Evolutionary conservation across 345 rosid species (phyloP), one percentile per base, ranked within the genome.

Genomic region (Moricandia moricandioides): DNA sequence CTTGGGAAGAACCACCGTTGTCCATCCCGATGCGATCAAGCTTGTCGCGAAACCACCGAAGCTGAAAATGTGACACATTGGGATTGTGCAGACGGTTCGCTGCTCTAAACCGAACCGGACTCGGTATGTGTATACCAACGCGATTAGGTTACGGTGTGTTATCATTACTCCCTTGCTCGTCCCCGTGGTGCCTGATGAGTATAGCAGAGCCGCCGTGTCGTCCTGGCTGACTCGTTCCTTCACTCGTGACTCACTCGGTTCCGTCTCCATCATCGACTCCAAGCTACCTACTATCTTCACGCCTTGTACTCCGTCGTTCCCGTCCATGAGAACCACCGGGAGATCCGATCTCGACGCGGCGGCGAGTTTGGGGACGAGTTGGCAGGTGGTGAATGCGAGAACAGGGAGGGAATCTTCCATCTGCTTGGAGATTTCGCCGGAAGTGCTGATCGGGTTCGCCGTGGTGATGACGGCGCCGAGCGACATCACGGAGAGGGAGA

Each of bases 151-250:
- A 1, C 85, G 74, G 74, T 94, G 98, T 3, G 91, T 86, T 45
- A 95, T 71, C 18, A 86, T 85, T 70, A 94, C 97, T 1, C 98
- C 97, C 58, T 94, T 94, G 76, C 96, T 94, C 8, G 71, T 87
- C 45, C 98, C 97, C 30, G 96, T 90, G 17, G 98, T 94, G 26
- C 98, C 96, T 2, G 98, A 94, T 1, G 97, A 94, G 84, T 91
- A 94, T 8, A 94, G 89, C 12, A 94, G 82, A 29, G 91, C 88
- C 14, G 97, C 96, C 14, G 90, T 86, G 79, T 94, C 97, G 43
- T 91, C 83, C 74, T 82, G 89, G 72, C 79, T 26, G 64, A 94
- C 86, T 80, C 89, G 89, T 11, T 87, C 83, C 74, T 72, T 85
- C 30, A 87, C 82, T 62, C 85, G 88, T 27, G 49, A 34, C 12